A percentile compares a stretch with the other conserved stretches of the same genome.
Evolutionary conservation across 805 yeast species (phyloP).

Genomic region (Candida saitoana): DNA sequence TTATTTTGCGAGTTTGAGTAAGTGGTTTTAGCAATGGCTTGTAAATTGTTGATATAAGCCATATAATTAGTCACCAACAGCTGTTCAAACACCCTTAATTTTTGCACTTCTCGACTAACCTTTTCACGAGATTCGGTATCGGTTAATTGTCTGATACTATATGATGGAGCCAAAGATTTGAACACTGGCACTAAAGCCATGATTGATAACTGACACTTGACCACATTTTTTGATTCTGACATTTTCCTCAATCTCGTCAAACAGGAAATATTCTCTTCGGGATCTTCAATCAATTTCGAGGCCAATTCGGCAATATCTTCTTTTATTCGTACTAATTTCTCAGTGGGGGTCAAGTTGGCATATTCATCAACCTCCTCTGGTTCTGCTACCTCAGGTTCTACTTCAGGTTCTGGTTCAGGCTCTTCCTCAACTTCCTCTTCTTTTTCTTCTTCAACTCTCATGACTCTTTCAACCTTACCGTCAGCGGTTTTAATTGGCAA

Average conservation of each 20-base stretch:
- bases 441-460: conserved; percentile 28
- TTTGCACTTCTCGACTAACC: conserved; percentile 78
- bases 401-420: conserved; percentile 13
- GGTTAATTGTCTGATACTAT: conserved; percentile 75
- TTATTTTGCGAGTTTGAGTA: conserved; percentile 34
- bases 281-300: conserved; percentile 73
- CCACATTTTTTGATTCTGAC: conserved; percentile 63
- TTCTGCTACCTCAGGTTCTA: conserved; percentile 15
- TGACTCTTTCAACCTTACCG: conserved; percentile 70
- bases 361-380: conserved; percentile 40
- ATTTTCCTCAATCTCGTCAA: conserved; percentile 65
- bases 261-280: conserved; percentile 73
- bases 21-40: conserved; percentile 38
- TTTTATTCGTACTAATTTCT: conserved; percentile 57
- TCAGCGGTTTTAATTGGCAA: conserved; percentile 74
- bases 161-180: conserved; percentile 83
- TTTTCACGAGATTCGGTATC: conserved; percentile 79
- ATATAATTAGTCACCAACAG: conserved; percentile 65
- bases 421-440: conserved; percentile 15
- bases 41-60: conserved; percentile 56
- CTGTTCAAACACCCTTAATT: conserved; percentile 77
- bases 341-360: conserved; percentile 46
- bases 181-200: conserved; percentile 80
- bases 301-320: conserved; percentile 84
- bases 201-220: conserved; percentile 65